Base-by-base conservation (phyloP, 1,284 basidiomycete genomes). In the Mycena citricolor region DNA sequence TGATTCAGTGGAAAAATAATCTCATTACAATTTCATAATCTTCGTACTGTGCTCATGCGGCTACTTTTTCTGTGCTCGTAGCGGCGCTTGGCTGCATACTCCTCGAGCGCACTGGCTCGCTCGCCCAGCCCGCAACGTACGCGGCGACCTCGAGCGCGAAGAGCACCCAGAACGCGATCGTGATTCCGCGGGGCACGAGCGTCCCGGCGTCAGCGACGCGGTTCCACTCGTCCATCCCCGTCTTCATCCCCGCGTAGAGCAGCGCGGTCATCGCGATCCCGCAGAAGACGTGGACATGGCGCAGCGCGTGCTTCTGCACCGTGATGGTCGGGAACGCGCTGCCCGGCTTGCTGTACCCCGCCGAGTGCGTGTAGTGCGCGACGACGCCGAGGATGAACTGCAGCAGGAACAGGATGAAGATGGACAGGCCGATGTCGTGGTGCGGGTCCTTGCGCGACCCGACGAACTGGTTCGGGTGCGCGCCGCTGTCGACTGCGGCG, bases 161-260 rank as follows among this genome's bases (percentile, higher is more conserved):
- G 7, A 50, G 17, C 1, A 50, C 39, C 49, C 49, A 50, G 22
- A 46, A 50, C 2, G 25, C 19, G 30, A 42, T 29, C 2, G 26
- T 32, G 12, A 50, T 32, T 7, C 43, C 44, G 11, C 37, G 33
- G 5, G 49, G 49, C 0, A 50, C 49, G 22, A 30, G 19, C 10
- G 49, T 51, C 1, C 21, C 32, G 32, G 23, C 43, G 40, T 51
- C 49, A 12, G 22, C 19, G 12, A 47, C 44, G 5, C 19, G 30
- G 16, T 51, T 28, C 49, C 49, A 51, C 37, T 51, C 49, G 29
- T 51, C 49, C 49, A 51, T 47, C 12, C 49, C 49, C 14, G 49
- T 51, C 28, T 51, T 47, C 6, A 51, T 41, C 3, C 49, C 44
- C 12, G 49, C 44, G 29, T 51, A 51, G 39, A 51, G 13, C 21